Evolutionary conservation across 192 early-diverging fungal species (phyloP), one percentile per base, ranked within the genome.

Genomic region (Jimgerdemannia flammicorona): DNA sequence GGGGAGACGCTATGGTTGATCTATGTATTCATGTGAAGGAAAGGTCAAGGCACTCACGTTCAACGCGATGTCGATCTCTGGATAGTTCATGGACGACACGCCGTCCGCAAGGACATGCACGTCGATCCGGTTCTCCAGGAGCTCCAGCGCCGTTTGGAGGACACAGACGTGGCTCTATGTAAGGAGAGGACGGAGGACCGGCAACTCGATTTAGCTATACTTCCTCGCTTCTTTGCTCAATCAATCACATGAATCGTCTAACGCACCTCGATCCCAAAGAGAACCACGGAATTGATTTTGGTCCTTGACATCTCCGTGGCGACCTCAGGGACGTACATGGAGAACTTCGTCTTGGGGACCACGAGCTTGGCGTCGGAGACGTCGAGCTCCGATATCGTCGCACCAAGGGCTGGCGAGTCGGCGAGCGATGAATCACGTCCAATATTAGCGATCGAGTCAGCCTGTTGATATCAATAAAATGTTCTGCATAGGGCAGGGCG

Each of bases 61-160:
- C 74, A 97, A 67, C 1, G 97, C 95, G 77, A 96, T 91, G 39
- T 88, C 85, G 68, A 95, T 93, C 81, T 99, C 98, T 11, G 90
- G 91, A 29, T 83, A 72, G 66, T 94, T 93, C 79, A 92, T 91
- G 41, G 95, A 97, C 19, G 95, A 96, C 18, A 99, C 93, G 44
- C 94, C 98, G 79, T 98, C 97, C 1, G 93, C 90, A 72, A 98
- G 79, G n/a, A 99, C 93, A 76, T 94, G 92, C 54, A 97, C 96
- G 72, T 93, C 88, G 73, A 88, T 90, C 70, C 92, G 83, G 40
- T 87, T 79, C 40, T 93, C 90, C 66, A 96, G 74, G 29, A 99
- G 76, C 66, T 98, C 98, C 80, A 99, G 84, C 20, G 95, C 92
- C 17, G 98, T 98, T 83, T 99, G 98, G 64, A 95, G 74, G 3